These are phyloP conservation scores for Cladophialophora bantiana DNA, from an alignment of 2,329 filamentous ascomycete genomes.

Conservation along the genomic window DNA sequence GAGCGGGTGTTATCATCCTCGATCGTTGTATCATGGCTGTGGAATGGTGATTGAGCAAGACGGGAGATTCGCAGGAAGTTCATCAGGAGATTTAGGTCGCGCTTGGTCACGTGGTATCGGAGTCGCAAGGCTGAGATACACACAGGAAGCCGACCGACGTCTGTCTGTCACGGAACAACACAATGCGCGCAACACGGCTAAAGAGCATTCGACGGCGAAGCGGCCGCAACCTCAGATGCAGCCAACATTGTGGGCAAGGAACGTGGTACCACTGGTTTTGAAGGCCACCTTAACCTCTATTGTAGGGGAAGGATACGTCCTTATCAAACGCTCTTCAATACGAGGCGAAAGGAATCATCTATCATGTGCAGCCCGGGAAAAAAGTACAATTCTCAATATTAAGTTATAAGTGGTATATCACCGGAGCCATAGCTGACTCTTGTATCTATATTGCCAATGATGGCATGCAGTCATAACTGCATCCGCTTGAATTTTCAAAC, in stretches of 20 bases:
- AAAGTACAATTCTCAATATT: not conserved
- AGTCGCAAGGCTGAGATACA: not conserved
- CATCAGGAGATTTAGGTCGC: not conserved
- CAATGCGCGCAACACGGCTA: too few species aligned
- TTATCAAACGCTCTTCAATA: not conserved
- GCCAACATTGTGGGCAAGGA: too few species aligned
- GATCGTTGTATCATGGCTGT: not conserved
- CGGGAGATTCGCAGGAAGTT: not conserved
- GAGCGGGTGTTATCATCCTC: not conserved
- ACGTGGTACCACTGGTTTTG: too few species aligned
- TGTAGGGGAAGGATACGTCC: not conserved
- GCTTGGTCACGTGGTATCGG: not conserved
- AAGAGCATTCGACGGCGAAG: too few species aligned
- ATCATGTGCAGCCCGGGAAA: not conserved
- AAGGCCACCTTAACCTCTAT: not conserved
- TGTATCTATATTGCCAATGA: constrained; percentile 19
- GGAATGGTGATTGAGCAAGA: not conserved
- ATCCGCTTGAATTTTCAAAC: constrained; percentile 8
- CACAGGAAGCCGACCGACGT: too few species aligned
- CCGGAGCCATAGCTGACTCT: constrained; percentile 1
- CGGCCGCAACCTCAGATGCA: too few species aligned
- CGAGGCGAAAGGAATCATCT: not conserved
- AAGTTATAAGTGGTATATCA: constrained; percentile 2
- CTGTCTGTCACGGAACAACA: too few species aligned
- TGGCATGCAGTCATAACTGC: constrained; percentile 5